These are phyloP conservation scores for Hansenula sp. DNA, from an alignment of 1,139 yeast genomes.

Conservation along the genomic window DNA sequence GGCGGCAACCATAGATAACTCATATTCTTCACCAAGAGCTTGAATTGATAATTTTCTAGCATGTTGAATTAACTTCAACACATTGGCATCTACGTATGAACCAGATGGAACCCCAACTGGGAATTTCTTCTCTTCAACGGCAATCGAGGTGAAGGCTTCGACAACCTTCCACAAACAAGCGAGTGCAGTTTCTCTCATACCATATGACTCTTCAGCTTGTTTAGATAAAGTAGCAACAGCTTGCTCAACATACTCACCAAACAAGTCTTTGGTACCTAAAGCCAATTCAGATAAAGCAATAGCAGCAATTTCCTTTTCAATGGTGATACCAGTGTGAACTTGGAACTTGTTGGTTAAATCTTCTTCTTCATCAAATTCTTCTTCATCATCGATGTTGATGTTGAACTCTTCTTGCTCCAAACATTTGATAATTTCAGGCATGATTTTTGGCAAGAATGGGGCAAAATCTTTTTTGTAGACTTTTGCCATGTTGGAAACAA, in stretches of 20 bases:
- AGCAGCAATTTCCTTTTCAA: constrained; percentile 96
- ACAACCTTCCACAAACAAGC: constrained; percentile 80
- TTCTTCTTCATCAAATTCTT: constrained; percentile 38
- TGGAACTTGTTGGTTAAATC: constrained; percentile 70
- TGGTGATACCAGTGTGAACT: constrained; percentile 91
- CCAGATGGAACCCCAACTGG: constrained; percentile 73
- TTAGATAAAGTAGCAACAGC: constrained; percentile 63
- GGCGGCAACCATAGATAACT: constrained; percentile 73
- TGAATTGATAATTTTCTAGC: constrained; percentile 66
- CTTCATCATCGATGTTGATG: constrained; percentile 34
- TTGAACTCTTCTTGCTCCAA: constrained; percentile 80
- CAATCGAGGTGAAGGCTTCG: constrained; percentile 63
- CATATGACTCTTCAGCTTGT: constrained; percentile 82
- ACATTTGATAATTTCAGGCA: constrained; percentile 82
- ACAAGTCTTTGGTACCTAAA: constrained; percentile 75
- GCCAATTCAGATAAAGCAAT: constrained; percentile 91
- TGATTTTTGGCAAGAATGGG: constrained; percentile 75
- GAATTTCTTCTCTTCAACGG: constrained; percentile 48
- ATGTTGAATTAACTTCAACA: constrained; percentile 57
- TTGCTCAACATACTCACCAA: constrained; percentile 74
- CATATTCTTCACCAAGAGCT: constrained; percentile 74
- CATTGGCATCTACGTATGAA: constrained; percentile 53
- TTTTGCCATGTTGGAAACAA: constrained; percentile 90
- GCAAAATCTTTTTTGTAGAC: constrained; percentile 90
- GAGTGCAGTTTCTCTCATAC: constrained; percentile 87